phyloP scores from a whole-genome alignment of 2,329 filamentous ascomycete species.

The Alternaria sp. region DNA sequence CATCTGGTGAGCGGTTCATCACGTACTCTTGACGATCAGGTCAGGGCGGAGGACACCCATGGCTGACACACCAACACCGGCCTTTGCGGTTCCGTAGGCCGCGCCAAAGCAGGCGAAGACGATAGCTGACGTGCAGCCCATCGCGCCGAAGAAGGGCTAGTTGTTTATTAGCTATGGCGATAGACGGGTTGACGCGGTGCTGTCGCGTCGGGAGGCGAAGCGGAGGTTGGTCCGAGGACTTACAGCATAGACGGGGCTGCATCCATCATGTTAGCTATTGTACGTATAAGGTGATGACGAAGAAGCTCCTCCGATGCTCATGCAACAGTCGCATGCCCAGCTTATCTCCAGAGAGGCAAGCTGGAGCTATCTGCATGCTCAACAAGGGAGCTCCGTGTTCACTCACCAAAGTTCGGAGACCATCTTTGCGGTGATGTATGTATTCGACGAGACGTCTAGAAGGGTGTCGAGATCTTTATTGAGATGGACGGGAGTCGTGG shows the following conservation, averaged over 20 bases:
- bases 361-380: slow-evolving; percentile 44
- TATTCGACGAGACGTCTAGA: slow-evolving; percentile 26
- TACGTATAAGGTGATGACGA: slow-evolving; percentile 12
- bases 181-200: slow-evolving; percentile 21
- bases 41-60: slow-evolving; percentile 99
- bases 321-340: slow-evolving; percentile 37
- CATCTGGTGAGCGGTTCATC: neutral
- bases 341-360: slow-evolving; percentile 43
- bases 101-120: slow-evolving; percentile 97
- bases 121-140: slow-evolving; percentile 94
- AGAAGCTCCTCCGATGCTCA: slow-evolving; percentile 12
- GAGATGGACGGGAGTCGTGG: slow-evolving; percentile 39
- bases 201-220: slow-evolving; percentile 31
- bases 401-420: slow-evolving; percentile 82
- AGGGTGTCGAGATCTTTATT: slow-evolving; percentile 29
- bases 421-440: slow-evolving; percentile 63
- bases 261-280: slow-evolving; percentile 37
- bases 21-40: slow-evolving; percentile 98
- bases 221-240: slow-evolving; percentile 59
- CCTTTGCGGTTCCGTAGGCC: slow-evolving; percentile 98
- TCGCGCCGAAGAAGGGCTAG: slow-evolving; percentile 92
- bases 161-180: slow-evolving; percentile 29
- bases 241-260: slow-evolving; percentile 97
- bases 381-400: slow-evolving; percentile 39
- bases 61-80: slow-evolving; percentile 95